Base-by-base conservation (phyloP, 441 rosid species). In the Mallotus repandus region DNA sequence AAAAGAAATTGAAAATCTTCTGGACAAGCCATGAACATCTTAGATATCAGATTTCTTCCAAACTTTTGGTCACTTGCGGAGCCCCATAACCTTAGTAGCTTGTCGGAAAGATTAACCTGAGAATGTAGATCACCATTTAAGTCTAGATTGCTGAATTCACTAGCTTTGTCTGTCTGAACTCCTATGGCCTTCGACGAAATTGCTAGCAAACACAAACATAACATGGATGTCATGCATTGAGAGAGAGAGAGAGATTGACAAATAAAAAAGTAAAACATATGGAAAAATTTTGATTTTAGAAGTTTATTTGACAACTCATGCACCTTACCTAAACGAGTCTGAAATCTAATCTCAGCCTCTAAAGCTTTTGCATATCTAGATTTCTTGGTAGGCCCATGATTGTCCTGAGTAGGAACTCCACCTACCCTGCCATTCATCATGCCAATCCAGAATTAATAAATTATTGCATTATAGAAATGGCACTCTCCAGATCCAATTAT, bases 31-130 rank as follows among this genome's bases (percentile, higher is more conserved):
- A 79, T 81, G 69, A 89, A 79, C 81, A 93, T 73, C 84, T 85
- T 84, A 65, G 92, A 84, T 59, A 88, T 78, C 58, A 91, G 68
- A 81, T 82, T 81, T 75, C 75, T 84, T 60, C 92, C 89, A 1
- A 77, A 81, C 49, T 78, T 78, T 32, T 79, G 85, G 64, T 84
- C 77, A 77, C 75, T 68, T 60, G 89, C 79, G 56, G 79, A 75
- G 63, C 83, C 43, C 99, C 98, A 93, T 35, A 93, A 84, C 49
- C 79, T 86, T 49, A 71, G 84, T 82, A 93, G 85, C 79, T 86
- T 89, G 74, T 81, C 64, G 38, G 86, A 86, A 79, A 88, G 85
- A 68, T 77, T 81, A 71, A 56, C 58, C 64, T 70, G 75, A 69
- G 74, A 78, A 55, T 74, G 68, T 48, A 72, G 68, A 77, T 85